A percentile compares a stretch with the other conserved stretches of the same genome.
Conservation (phyloP, 495 filamentous ascomycete genomes). For the Penicillium nucicola region DNA sequence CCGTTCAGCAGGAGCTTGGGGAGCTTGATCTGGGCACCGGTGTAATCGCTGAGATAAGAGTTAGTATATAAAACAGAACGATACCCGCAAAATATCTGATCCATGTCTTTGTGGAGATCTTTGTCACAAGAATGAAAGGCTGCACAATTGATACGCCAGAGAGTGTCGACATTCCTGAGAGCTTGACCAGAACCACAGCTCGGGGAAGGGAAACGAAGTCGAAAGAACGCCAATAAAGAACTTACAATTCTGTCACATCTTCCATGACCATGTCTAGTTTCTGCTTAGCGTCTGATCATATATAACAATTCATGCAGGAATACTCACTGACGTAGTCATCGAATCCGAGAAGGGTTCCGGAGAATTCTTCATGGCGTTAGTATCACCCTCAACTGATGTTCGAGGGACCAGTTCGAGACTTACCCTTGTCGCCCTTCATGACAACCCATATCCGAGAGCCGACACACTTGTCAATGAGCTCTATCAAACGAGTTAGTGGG, state of each 20-base stretch:
- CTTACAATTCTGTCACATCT: conserved; percentile 96
- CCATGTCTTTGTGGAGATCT: too few species aligned
- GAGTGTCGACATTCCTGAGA: background rate
- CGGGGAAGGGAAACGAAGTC: background rate
- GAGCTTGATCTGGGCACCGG: conserved; percentile 78
- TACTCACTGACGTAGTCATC: conserved; percentile 99
- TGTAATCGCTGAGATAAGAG: conserved; percentile 71
- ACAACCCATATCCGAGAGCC: conserved; percentile 97
- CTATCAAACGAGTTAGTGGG: conserved; percentile 45
- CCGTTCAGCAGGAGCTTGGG: conserved; percentile 95
- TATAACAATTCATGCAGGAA: background rate
- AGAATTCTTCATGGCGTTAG: conserved; percentile 67
- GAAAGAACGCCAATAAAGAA: background rate
- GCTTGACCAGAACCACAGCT: background rate
- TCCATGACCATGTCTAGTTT: conserved; percentile 91
- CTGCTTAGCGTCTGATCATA: conserved; percentile 11
- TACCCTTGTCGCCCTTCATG: conserved; percentile 98
- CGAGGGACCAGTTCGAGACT: background rate
- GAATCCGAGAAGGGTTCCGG: conserved; percentile 88
- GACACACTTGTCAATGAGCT: conserved; percentile 98
- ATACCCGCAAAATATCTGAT: background rate
- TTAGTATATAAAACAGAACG: conserved; percentile 13
- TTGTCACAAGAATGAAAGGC: background rate
- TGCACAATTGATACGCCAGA: background rate
- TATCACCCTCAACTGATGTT: background rate